Percentiles rank a stretch among this genome's conserved stretches.
phyloP scores from a whole-genome alignment of 306 rosid genomes.

The Coriaria nepalensis region DNA sequence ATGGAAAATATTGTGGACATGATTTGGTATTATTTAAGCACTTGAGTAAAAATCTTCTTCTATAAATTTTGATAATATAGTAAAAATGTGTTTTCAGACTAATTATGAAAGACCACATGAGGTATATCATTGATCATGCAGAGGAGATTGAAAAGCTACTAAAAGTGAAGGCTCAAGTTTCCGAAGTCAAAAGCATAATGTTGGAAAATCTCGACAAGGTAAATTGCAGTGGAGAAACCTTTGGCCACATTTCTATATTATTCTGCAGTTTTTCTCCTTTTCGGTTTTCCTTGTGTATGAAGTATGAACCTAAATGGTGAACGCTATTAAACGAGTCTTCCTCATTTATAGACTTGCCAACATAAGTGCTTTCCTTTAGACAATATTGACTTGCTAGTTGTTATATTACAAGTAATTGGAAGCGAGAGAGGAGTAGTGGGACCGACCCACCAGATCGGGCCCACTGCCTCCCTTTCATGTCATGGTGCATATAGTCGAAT shows the following conservation, averaged over 20 bases:
- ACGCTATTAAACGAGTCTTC: too few relatives aligned
- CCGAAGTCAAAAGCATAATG: constrained; percentile 86
- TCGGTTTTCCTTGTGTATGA: constrained; percentile 1
- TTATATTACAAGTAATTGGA: too few relatives aligned
- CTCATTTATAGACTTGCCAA: too few relatives aligned
- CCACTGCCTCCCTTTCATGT: too few relatives aligned
- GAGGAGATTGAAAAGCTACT: constrained; percentile 79
- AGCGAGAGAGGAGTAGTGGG: too few relatives aligned
- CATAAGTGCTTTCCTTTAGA: too few relatives aligned
- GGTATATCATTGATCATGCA: constrained; percentile 75
- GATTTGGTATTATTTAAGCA: constrained; percentile 4
- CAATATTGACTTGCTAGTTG: too few relatives aligned
- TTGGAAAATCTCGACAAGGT: constrained; percentile 70
- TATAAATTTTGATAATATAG: too few relatives aligned
- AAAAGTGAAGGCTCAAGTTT: constrained; percentile 91
- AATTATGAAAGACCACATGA: constrained; percentile 86
- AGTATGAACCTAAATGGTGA: too few relatives aligned
- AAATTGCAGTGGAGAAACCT: neutral
- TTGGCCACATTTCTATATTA: neutral
- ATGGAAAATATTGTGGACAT: constrained; percentile 6
- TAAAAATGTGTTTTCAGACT: constrained; percentile 32
- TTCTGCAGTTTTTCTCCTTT: neutral
- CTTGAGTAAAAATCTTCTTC: constrained; percentile 6
- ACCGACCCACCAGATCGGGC: too few relatives aligned
- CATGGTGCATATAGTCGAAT: too few relatives aligned